These are phyloP conservation scores for Saccharomyces hybrid DNA, from an alignment of 1,139 yeast genomes.

Conservation along the genomic window DNA sequence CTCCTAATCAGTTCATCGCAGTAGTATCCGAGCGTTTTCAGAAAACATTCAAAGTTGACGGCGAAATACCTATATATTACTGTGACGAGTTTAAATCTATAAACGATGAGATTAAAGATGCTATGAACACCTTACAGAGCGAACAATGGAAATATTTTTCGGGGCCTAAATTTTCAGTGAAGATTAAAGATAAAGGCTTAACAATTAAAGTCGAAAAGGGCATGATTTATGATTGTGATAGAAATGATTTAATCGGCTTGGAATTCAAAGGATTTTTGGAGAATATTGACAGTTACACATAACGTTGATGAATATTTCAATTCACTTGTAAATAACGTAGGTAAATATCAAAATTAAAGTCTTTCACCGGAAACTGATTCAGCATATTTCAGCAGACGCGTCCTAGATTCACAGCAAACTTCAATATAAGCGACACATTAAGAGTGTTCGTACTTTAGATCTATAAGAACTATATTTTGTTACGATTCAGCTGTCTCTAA, in stretches of 20 bases:
- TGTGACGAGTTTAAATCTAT: slow-evolving; percentile 21
- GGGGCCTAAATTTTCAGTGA: slow-evolving; percentile 27
- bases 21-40: slow-evolving; percentile 22
- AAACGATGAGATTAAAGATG: slow-evolving; percentile 19
- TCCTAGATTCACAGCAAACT: not conserved
- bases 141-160: slow-evolving; percentile 25
- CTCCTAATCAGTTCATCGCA: slow-evolving; percentile 21
- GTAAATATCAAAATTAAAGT: not conserved
- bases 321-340: slow-evolving; percentile 3
- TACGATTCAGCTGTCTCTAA: no score
- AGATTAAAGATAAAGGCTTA: slow-evolving; percentile 7
- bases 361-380: not conserved
- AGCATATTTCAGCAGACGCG: not conserved
- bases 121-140: slow-evolving; percentile 18
- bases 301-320: not conserved
- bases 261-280: slow-evolving; percentile 52
- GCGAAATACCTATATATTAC: slow-evolving; percentile 16
- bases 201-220: slow-evolving; percentile 25
- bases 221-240: slow-evolving; percentile 14
- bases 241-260: slow-evolving; percentile 18
- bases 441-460: not conserved
- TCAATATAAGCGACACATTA: no score
- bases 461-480: not conserved
- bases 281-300: slow-evolving; percentile 1
- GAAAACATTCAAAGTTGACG: slow-evolving; percentile 4